phyloP scores from a whole-genome alignment of 2,329 filamentous ascomycete genomes.

The Seiridium unicorne region DNA sequence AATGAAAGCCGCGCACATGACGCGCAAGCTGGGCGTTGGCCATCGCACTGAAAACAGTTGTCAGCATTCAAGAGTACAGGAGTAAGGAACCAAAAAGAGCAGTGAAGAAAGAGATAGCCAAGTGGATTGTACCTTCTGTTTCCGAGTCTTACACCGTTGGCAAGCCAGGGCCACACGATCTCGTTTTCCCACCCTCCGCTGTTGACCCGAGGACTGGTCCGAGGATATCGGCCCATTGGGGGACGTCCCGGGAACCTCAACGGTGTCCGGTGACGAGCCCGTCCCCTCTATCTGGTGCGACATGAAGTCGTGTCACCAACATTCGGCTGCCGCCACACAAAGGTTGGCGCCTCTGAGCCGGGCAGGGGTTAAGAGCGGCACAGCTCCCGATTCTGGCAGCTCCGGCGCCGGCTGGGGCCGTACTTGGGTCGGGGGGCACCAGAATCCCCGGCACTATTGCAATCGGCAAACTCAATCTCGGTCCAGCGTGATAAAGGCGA shows the following conservation, averaged over 20 bases:
- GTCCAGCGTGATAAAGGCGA: neutral
- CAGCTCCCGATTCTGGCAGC: neutral
- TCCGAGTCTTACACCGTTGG: constrained; percentile 26
- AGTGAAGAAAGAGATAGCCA: neutral
- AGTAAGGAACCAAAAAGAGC: too few species aligned
- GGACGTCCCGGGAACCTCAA: constrained; percentile 13
- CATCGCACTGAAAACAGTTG: constrained; percentile 21
- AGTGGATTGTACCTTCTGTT: constrained; percentile 22
- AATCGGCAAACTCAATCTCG: neutral
- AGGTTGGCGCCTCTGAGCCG: neutral
- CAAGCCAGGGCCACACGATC: constrained; percentile 27
- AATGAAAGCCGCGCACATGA: constrained; percentile 25
- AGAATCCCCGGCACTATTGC: neutral
- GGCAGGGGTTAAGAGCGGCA: constrained; percentile 3
- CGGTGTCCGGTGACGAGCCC: constrained; percentile 22
- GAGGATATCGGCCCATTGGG: constrained; percentile 14
- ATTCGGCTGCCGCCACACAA: neutral
- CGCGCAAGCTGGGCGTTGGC: constrained; percentile 24
- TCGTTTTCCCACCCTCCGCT: constrained; percentile 23
- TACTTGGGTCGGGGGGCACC: neutral
- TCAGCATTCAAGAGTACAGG: neutral
- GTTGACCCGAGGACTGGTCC: constrained; percentile 12
- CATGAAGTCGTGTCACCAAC: constrained; percentile 11
- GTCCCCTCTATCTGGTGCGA: constrained; percentile 16
- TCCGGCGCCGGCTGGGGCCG: neutral